Evolutionary conservation across 352 stramenopile species (phyloP).

Genomic region (Phytophthora kernoviae): DNA sequence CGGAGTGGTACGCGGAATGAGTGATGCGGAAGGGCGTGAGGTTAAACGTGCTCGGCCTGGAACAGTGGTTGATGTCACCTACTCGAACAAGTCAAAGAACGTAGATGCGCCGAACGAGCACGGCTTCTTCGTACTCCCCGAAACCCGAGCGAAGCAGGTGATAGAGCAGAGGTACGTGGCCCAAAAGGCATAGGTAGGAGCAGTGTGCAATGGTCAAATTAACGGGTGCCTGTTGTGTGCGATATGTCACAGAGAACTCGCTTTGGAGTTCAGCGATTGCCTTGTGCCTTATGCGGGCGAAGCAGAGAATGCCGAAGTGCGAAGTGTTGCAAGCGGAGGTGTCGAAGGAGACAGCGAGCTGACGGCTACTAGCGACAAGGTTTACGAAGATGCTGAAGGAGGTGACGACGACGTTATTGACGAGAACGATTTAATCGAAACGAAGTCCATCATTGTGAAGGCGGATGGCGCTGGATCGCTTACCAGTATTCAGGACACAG

Average conservation of each 20-base stretch:
- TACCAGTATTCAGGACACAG: slow-evolving; percentile 83
- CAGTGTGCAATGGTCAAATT: not conserved
- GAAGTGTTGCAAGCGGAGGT: slow-evolving; percentile 1
- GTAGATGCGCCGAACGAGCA: slow-evolving; percentile 85
- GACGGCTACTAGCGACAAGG: not conserved
- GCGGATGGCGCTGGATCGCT: slow-evolving; percentile 79
- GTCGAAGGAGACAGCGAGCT: slow-evolving; percentile 13
- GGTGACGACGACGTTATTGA: slow-evolving; percentile 35
- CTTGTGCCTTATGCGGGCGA: slow-evolving; percentile 41
- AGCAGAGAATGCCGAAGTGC: slow-evolving; percentile 13
- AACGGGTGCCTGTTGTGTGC: not conserved
- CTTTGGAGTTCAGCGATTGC: slow-evolving; percentile 72
- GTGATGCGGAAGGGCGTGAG: slow-evolving; percentile 60
- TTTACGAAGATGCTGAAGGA: slow-evolving; percentile 5
- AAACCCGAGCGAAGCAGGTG: slow-evolving; percentile 68
- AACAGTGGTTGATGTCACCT: slow-evolving; percentile 82
- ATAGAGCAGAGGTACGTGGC: slow-evolving; percentile 66
- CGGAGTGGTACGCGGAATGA: slow-evolving; percentile 68
- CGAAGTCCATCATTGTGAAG: slow-evolving; percentile 82
- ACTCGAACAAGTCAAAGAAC: slow-evolving; percentile 82
- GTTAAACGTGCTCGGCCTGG: slow-evolving; percentile 58
- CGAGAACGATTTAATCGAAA: slow-evolving; percentile 48
- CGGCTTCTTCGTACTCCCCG: slow-evolving; percentile 76
- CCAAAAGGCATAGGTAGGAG: not conserved
- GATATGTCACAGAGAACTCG: slow-evolving; percentile 53